phyloP scores from a whole-genome alignment of 1,284 basidiomycete species.

The Sutorius eximius region DNA sequence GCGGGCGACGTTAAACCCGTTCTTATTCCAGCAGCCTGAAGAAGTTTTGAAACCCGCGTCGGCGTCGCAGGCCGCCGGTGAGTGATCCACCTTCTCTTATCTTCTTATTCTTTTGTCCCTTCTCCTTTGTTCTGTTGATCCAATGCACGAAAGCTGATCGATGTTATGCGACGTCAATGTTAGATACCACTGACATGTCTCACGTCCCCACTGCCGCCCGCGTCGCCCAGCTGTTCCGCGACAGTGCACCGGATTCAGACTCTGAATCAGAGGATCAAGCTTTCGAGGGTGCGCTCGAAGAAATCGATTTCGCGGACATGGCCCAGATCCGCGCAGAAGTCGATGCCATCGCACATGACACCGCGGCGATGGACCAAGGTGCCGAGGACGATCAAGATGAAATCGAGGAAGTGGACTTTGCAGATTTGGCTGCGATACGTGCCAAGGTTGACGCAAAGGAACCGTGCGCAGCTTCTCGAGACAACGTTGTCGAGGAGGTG shows the following conservation, averaged over 20 bases:
- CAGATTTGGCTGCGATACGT: slow-evolving; percentile 50
- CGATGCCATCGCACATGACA: slow-evolving; percentile 16
- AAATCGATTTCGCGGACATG: slow-evolving; percentile 65
- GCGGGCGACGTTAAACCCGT: slow-evolving; percentile 51
- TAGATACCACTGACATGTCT: slow-evolving; percentile 49
- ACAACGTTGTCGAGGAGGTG: slow-evolving; percentile 28
- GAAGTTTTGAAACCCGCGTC: slow-evolving; percentile 60
- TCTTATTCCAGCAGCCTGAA: slow-evolving; percentile 64
- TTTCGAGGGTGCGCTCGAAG: slow-evolving; percentile 45
- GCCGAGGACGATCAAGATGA: slow-evolving; percentile 23
- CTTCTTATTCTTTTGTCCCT: neutral
- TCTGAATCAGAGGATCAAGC: slow-evolving; percentile 25
- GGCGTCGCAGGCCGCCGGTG: slow-evolving; percentile 51
- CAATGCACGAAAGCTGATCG: neutral
- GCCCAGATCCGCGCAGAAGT: slow-evolving; percentile 40
- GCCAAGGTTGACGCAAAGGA: slow-evolving; percentile 17
- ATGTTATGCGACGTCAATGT: neutral
- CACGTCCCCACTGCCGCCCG: slow-evolving; percentile 66
- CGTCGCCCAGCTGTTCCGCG: slow-evolving; percentile 59
- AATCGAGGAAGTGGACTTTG: slow-evolving; percentile 65
- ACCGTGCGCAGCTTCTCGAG: neutral
- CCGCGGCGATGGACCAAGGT: slow-evolving; percentile 4
- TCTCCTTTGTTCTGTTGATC: neutral
- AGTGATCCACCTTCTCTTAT: slow-evolving; percentile 19
- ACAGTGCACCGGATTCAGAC: slow-evolving; percentile 22